Conservation (phyloP, 2,329 filamentous ascomycete genomes). For the Exutisphaerella laricina region DNA sequence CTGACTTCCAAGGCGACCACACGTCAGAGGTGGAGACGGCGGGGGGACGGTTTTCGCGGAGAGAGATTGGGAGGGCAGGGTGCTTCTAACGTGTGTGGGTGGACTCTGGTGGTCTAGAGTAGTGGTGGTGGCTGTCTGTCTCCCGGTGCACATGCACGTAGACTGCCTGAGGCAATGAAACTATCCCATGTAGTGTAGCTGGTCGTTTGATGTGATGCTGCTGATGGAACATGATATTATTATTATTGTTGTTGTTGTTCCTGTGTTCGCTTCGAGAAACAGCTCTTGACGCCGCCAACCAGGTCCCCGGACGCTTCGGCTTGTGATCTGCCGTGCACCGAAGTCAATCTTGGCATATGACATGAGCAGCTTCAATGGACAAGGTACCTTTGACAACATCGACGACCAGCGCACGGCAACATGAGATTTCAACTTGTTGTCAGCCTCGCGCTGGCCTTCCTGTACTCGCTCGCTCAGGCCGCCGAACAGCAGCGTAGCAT, state of each 20-base stretch:
- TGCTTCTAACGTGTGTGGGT: too few relatives aligned
- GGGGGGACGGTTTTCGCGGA: neutral
- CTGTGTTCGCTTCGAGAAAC: too few relatives aligned
- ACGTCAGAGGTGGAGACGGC: slow-evolving; percentile 2
- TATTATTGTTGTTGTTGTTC: too few relatives aligned
- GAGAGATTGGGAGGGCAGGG: too few relatives aligned
- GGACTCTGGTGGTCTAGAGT: too few relatives aligned
- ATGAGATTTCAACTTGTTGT: slow-evolving; percentile 36
- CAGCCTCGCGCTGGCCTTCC: slow-evolving; percentile 32
- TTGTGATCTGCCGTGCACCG: neutral
- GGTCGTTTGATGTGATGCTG: too few relatives aligned
- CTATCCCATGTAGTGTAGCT: too few relatives aligned
- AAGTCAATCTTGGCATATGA: neutral
- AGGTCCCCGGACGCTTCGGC: neutral
- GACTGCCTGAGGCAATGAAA: too few relatives aligned
- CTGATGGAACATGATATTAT: too few relatives aligned
- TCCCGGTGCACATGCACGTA: too few relatives aligned
- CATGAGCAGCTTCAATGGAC: neutral
- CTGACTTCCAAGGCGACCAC: neutral
- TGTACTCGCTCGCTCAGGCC: slow-evolving; percentile 31
- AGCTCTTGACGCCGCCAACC: neutral
- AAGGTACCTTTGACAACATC: neutral
- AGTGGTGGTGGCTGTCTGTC: too few relatives aligned
- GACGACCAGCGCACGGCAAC: slow-evolving; percentile 12
- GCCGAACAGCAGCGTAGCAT: slow-evolving; percentile 24